phyloP scores from a whole-genome alignment of 179 eudicot species.

The Silene coronaria region DNA sequence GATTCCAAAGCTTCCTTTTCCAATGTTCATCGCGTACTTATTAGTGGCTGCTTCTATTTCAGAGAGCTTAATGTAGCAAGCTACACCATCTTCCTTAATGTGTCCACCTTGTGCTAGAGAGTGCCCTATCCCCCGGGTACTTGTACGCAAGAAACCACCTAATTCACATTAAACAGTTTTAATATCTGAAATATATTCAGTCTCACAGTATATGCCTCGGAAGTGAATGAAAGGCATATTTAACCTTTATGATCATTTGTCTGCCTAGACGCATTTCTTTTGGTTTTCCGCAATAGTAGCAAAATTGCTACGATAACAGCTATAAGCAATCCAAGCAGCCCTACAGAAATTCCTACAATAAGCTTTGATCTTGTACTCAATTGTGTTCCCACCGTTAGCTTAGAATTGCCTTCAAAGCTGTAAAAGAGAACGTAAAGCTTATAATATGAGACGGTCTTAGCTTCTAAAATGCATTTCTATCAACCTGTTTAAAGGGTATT shows the following conservation, averaged over 20 bases:
- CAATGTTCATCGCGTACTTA: constrained; percentile 61
- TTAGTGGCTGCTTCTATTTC: constrained; percentile 78
- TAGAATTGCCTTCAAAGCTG: constrained; percentile 76
- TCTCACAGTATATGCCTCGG: not conserved
- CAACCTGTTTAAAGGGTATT: too few relatives aligned
- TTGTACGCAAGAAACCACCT: constrained; percentile 42
- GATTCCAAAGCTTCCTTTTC: constrained; percentile 91
- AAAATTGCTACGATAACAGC: constrained; percentile 41
- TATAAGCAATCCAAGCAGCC: constrained; percentile 42
- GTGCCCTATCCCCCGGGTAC: constrained; percentile 40
- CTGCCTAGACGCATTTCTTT: constrained; percentile 33
- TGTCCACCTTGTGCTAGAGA: constrained; percentile 48
- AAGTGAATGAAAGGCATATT: not conserved
- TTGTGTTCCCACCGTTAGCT: constrained; percentile 40
- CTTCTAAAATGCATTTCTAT: not conserved
- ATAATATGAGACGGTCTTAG: not conserved
- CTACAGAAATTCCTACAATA: constrained; percentile 49
- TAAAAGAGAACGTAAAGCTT: constrained; percentile 8
- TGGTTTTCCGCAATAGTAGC: constrained; percentile 35
- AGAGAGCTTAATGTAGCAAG: constrained; percentile 57
- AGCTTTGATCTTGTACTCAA: constrained; percentile 31
- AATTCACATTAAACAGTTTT: constrained; percentile 12
- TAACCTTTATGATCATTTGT: constrained; percentile 48
- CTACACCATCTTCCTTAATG: constrained; percentile 70
- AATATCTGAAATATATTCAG: constrained; percentile 5